Base-by-base conservation (phyloP, 345 rosid species). In the Brassica nigra region DNA sequence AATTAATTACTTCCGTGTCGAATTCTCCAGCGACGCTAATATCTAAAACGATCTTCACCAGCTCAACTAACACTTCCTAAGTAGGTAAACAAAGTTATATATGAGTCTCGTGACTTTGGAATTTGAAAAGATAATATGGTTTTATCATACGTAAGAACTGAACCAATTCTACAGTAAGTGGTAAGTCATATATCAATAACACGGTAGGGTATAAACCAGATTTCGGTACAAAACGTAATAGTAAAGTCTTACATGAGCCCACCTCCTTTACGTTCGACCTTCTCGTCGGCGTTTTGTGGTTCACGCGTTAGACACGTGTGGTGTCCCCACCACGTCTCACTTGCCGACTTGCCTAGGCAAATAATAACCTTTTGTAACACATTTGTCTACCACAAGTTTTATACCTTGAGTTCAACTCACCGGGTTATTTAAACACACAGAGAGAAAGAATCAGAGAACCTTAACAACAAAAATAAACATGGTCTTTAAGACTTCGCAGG, bases 291-390 rank as follows among this genome's bases (percentile, higher is more conserved):
- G 79, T 54, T 63, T 37, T 30, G 14, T 37, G 8, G 4, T 74
- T 62, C 39, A 70, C 62, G 55, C 72, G 62, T 30, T 28, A 11
- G 79, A 64, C 76, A 75, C 83, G 79, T 70, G 79, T 37, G 59
- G n/a, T 30, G 62, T 63, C 71, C 67, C 37, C 66, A 80, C 72
- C 67, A 79, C 20, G 66, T 54, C 71, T 67, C 30, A 7, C 62
- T 63, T 8, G 82, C 82, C 82, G 78, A 79, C 82, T 47, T 16
- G 20, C n/a, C 68, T 16, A 39, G 10, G 52, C 65, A 67, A 67
- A 54, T 7, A 62, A 18, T 47, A 74, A 44, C 69, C 66, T n/a
- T 61, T 8, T 34, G 63, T 30, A 5, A 55, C 23, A 65, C 23
- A 9, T 66, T 74, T 12, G 28, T 75, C 27, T 4, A 33, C 52